Conservation (phyloP, 345 rosid species). For the Acer negundo region DNA sequence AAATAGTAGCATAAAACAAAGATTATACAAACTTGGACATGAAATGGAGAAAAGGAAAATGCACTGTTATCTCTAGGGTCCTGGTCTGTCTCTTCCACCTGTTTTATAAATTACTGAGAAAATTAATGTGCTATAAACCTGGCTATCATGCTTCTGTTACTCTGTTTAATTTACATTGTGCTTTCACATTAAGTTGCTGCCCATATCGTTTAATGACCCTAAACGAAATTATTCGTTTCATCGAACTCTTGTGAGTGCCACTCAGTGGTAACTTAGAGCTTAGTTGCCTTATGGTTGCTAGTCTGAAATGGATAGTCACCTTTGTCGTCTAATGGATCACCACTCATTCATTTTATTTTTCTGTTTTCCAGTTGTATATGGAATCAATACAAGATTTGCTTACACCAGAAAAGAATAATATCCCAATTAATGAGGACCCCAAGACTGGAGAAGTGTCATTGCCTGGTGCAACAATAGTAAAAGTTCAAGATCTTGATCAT, state of each 20-base stretch:
- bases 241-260: background rate
- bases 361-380: conserved; percentile 72
- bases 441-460: conserved; percentile 83
- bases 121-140: background rate
- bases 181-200: background rate
- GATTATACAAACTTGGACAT: background rate
- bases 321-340: conserved; percentile 5
- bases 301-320: background rate
- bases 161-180: background rate
- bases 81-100: background rate
- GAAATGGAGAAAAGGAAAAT: background rate
- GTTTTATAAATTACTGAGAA: background rate
- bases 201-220: background rate
- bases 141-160: background rate
- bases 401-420: conserved; percentile 73
- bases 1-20: background rate
- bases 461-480: conserved; percentile 67
- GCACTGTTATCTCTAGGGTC: background rate
- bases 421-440: conserved; percentile 76
- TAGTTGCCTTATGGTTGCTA: background rate
- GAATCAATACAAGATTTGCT: conserved; percentile 93
- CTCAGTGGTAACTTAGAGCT: background rate
- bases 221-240: background rate
- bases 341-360: conserved; percentile 7
- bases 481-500: conserved; percentile 64